Conservation (phyloP, 768 basidiomycete genomes). For the Dacryopinax primogenitus region DNA sequence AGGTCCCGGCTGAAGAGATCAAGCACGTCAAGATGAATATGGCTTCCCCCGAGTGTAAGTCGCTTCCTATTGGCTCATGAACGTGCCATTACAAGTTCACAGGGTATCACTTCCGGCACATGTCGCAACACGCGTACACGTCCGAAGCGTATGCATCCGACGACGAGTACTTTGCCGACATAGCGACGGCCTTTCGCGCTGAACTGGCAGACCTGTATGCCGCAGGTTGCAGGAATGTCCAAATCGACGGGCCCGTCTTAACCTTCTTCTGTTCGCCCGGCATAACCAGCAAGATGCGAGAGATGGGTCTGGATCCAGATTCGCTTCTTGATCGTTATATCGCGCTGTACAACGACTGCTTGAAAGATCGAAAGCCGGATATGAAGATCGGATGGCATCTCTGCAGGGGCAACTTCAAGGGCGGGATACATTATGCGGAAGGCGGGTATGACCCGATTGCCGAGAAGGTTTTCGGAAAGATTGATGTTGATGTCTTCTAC, state of each 20-base stretch:
- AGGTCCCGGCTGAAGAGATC: neutral
- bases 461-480: constrained; percentile 13
- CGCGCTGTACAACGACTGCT: constrained; percentile 16
- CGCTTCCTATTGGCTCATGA: too few relatives aligned
- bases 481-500: constrained; percentile 15
- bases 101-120: too few relatives aligned
- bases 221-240: neutral
- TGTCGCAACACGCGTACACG: too few relatives aligned
- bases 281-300: constrained; percentile 13
- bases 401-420: constrained; percentile 17
- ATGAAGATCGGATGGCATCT: constrained; percentile 15
- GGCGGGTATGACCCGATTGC: constrained; percentile 18
- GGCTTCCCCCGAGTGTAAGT: too few relatives aligned
- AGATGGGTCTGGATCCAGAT: constrained; percentile 15
- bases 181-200: neutral
- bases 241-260: constrained; percentile 10
- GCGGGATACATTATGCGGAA: constrained; percentile 13
- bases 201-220: neutral
- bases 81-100: too few relatives aligned
- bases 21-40: neutral
- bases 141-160: too few relatives aligned
- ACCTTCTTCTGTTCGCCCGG: constrained; percentile 16
- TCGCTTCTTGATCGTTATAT: constrained; percentile 14
- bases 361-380: constrained; percentile 11
- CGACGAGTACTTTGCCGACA: constrained; percentile 8